These are phyloP conservation scores for Pseudoturritis turrita DNA, from an alignment of 345 rosid genomes.

Conservation along the genomic window DNA sequence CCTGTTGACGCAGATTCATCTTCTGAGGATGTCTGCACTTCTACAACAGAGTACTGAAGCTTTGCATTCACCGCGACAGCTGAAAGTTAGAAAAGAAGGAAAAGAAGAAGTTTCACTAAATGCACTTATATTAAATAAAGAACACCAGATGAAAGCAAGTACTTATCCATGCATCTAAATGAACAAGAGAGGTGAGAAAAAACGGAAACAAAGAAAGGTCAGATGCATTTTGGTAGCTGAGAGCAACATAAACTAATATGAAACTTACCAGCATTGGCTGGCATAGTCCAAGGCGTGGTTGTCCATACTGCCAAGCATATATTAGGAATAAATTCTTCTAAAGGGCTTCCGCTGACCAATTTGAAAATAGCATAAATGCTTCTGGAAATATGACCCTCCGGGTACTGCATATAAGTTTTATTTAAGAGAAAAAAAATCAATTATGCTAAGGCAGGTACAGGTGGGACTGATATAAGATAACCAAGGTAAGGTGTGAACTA, in stretches of 20 bases:
- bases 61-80: slow-evolving; percentile 94
- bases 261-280: slow-evolving; percentile 84
- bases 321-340: slow-evolving; percentile 71
- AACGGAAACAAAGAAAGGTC: background rate
- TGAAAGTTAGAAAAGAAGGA: slow-evolving; percentile 30
- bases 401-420: slow-evolving; percentile 53
- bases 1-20: slow-evolving; percentile 38
- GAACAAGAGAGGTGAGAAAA: background rate
- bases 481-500: background rate
- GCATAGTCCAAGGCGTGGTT: slow-evolving; percentile 97
- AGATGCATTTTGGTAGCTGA: slow-evolving; percentile 1
- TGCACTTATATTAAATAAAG: background rate
- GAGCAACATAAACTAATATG: background rate
- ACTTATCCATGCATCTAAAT: background rate
- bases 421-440: no score
- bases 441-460: background rate
- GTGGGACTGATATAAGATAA: slow-evolving; percentile 7
- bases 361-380: slow-evolving; percentile 83
- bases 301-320: slow-evolving; percentile 89
- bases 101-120: slow-evolving; percentile 4
- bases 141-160: background rate
- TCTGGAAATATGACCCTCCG: slow-evolving; percentile 91
- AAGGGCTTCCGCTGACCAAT: slow-evolving; percentile 40
- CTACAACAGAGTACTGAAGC: slow-evolving; percentile 84
- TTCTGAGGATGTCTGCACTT: slow-evolving; percentile 45